Percentiles rank a stretch among this genome's conserved stretches.
Evolutionary conservation across 306 rosid genomes (phyloP).

Genomic region (Castanea sativa): DNA sequence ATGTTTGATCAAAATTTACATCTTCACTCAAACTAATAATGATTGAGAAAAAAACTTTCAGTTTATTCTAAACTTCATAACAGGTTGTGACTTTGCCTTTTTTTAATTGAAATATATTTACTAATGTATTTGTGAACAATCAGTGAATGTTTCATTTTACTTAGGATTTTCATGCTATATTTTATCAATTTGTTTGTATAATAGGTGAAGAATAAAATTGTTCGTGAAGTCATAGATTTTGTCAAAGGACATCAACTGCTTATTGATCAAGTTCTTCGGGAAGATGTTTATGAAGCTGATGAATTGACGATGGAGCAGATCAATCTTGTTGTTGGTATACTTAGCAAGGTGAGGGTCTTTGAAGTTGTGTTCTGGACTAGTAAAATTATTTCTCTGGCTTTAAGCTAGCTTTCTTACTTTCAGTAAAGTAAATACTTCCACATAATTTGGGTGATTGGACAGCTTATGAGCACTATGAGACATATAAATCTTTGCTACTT

Average conservation of each 20-base stretch:
- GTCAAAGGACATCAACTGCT: conserved; percentile 81
- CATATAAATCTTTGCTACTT: neutral
- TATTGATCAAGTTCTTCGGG: conserved; percentile 70
- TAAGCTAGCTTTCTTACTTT: conserved; percentile 14
- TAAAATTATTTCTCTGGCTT: conserved; percentile 7
- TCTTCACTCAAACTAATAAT: too few relatives aligned
- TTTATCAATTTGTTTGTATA: conserved; percentile 5
- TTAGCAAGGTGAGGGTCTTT: conserved; percentile 71
- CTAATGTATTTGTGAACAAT: neutral
- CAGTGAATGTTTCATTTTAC: neutral
- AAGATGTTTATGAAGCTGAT: conserved; percentile 71
- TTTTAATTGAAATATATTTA: neutral
- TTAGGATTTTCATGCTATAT: neutral
- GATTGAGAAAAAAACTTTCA: too few relatives aligned
- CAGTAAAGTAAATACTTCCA: neutral
- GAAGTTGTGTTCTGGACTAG: neutral
- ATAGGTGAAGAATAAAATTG: conserved; percentile 90
- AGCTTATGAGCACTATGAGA: conserved; percentile 1
- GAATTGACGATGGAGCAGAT: conserved; percentile 81
- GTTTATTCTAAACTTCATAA: too few relatives aligned
- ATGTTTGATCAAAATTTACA: neutral
- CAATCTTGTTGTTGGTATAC: conserved; percentile 84
- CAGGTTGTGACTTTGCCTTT: too few relatives aligned
- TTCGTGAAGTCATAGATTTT: conserved; percentile 85
- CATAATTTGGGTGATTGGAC: neutral